phyloP scores from a whole-genome alignment of 176 grass and related monocot species.

The Hsuehochloa calcarea region DNA sequence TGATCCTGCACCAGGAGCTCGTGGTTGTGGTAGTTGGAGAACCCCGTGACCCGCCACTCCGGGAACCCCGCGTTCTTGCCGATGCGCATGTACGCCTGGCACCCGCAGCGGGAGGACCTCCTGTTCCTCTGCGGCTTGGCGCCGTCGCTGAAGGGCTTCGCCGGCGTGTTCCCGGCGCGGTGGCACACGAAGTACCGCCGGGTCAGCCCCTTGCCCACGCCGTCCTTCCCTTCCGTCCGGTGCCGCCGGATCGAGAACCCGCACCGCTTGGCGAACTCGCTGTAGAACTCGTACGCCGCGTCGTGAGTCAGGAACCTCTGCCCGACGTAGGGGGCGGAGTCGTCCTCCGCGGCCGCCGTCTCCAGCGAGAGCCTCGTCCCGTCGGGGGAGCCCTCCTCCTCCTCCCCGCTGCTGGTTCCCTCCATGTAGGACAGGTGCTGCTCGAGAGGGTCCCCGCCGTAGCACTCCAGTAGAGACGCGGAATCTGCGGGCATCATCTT shows the following conservation, averaged over 20 bases:
- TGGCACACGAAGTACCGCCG: slow-evolving; percentile 86
- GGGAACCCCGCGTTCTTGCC: slow-evolving; percentile 32
- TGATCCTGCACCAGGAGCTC: slow-evolving; percentile 54
- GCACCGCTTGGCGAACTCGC: slow-evolving; percentile 52
- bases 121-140: slow-evolving; percentile 54
- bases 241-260: slow-evolving; percentile 87
- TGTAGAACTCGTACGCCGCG: slow-evolving; percentile 67
- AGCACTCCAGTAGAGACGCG: slow-evolving; percentile 41
- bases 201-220: slow-evolving; percentile 62
- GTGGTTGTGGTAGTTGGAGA: slow-evolving; percentile 70
- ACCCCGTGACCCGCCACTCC: slow-evolving; percentile 75
- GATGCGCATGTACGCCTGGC: slow-evolving; percentile 69
- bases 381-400: slow-evolving; percentile 23
- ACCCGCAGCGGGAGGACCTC: slow-evolving; percentile 70
- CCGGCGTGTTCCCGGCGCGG: slow-evolving; percentile 61
- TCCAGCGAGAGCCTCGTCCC: slow-evolving; percentile 39
- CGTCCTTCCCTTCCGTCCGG: slow-evolving; percentile 73
- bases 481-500: slow-evolving; percentile 43
- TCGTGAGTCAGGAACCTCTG: slow-evolving; percentile 68
- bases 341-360: slow-evolving; percentile 9
- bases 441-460: slow-evolving; percentile 44
- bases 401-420: slow-evolving; percentile 31
- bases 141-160: slow-evolving; percentile 49
- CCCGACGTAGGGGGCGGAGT: slow-evolving; percentile 54
- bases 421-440: slow-evolving; percentile 40